Conservation (phyloP, 306 rosid genomes). For the Rosa multiflora region DNA sequence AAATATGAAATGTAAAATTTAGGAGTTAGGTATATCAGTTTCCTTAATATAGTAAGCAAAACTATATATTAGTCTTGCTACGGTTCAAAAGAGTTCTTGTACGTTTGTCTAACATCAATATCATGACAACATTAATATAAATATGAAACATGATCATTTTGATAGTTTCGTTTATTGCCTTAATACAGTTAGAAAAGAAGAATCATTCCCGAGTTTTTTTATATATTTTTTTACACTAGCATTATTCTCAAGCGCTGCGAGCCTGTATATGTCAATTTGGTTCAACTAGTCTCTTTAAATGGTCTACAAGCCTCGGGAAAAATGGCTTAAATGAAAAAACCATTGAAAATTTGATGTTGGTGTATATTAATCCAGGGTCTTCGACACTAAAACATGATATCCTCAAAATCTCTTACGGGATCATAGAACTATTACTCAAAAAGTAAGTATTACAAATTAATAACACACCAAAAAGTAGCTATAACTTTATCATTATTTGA, state of each 20-base stretch:
- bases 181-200: neutral
- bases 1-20: neutral
- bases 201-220: no score
- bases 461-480: neutral
- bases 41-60: neutral
- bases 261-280: no score
- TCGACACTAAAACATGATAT: neutral
- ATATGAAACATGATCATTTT: neutral
- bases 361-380: neutral
- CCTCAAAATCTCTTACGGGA: neutral
- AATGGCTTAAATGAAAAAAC: neutral
- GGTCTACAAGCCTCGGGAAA: no score
- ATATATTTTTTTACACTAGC: no score
- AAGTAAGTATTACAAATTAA: neutral
- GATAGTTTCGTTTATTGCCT: neutral
- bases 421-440: neutral
- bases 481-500: neutral
- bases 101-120: neutral
- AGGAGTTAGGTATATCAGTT: neutral
- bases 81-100: neutral
- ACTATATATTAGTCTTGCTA: neutral
- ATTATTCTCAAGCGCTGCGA: no score
- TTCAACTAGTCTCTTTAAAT: no score
- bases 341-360: neutral
- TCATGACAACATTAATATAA: neutral